Conservation (phyloP, 495 filamentous ascomycete species). For the Tuber melanosporum region DNA sequence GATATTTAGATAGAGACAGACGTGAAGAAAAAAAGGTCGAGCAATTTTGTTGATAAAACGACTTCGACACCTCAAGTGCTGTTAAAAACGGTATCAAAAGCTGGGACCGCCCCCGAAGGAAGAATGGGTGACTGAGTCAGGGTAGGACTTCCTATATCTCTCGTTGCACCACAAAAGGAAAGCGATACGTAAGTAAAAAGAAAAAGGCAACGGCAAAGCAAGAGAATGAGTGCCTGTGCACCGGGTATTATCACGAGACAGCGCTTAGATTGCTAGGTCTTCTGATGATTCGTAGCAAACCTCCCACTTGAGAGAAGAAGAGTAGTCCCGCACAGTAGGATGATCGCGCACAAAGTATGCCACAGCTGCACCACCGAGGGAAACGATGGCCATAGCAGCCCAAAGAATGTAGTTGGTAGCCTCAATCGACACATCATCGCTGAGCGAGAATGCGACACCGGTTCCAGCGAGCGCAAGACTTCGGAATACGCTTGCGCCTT, state of each 20-base stretch:
- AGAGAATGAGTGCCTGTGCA: not conserved
- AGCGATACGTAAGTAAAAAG: not conserved
- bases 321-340: constrained; percentile 45
- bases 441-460: constrained; percentile 46
- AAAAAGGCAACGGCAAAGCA: not conserved
- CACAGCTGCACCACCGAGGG: constrained; percentile 43
- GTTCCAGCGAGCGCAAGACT: constrained; percentile 46
- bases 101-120: not conserved
- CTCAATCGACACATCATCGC: constrained; percentile 43
- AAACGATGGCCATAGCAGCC: constrained; percentile 43
- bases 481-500: constrained; percentile 45
- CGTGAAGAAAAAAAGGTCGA: not conserved
- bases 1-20: not conserved
- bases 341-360: constrained; percentile 47
- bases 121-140: not conserved
- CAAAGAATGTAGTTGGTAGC: constrained; percentile 45
- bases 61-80: not conserved
- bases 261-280: constrained; percentile 24
- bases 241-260: not conserved
- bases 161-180: not conserved
- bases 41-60: not conserved
- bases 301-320: constrained; percentile 46
- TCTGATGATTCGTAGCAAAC: constrained; percentile 45
- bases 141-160: not conserved
- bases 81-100: not conserved